Conservation (phyloP, 1,284 basidiomycete genomes). For the Ceratobasidium papillatum region DNA sequence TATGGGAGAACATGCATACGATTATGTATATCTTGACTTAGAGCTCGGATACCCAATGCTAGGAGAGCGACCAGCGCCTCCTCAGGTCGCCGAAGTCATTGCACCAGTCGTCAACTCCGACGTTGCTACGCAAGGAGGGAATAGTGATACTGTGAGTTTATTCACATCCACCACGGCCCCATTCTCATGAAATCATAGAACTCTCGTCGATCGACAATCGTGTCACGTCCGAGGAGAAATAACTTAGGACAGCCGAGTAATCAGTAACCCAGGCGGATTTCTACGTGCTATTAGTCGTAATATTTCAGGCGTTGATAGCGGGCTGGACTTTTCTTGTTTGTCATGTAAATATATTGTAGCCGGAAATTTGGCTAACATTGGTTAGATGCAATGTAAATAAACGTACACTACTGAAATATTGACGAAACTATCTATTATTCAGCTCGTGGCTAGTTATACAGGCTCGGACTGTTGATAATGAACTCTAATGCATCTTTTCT, state of each 20-base stretch:
- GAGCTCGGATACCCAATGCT: slow-evolving; percentile 52
- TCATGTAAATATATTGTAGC: too few species aligned
- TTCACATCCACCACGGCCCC: neutral
- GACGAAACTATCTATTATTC: too few species aligned
- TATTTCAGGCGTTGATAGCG: too few species aligned
- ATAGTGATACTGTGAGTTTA: neutral
- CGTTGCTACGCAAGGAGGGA: neutral
- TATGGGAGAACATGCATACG: slow-evolving; percentile 94
- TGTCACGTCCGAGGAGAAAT: neutral
- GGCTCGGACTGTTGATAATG: slow-evolving; percentile 27
- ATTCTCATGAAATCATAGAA: neutral
- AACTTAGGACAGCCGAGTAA: too few species aligned
- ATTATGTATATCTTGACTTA: slow-evolving; percentile 80
- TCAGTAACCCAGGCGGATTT: too few species aligned
- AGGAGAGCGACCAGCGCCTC: neutral
- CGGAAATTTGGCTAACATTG: too few species aligned
- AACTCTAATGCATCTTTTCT: slow-evolving; percentile 24
- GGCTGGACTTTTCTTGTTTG: too few species aligned
- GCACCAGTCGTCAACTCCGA: neutral
- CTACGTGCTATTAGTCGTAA: neutral
- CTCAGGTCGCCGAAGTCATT: neutral
- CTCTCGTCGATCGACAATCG: neutral
- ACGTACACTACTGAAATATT: too few species aligned
- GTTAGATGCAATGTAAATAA: too few species aligned
- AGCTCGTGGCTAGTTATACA: slow-evolving; percentile 12